These are phyloP conservation scores for Dionaea muscipula DNA, from an alignment of 179 eudicot genomes.

Conservation along the genomic window DNA sequence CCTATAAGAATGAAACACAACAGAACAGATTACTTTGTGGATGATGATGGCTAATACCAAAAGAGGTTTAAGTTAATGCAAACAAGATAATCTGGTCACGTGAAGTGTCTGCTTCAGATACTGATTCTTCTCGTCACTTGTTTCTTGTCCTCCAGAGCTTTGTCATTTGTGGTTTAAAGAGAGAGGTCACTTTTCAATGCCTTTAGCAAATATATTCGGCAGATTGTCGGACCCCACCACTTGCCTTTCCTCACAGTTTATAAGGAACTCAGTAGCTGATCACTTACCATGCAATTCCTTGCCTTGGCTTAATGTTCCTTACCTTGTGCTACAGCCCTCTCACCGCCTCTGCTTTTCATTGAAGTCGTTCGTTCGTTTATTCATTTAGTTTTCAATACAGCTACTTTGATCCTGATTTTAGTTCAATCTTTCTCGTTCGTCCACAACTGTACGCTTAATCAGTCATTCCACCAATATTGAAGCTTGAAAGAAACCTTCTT, in stretches of 20 bases:
- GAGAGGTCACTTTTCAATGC: too few species aligned
- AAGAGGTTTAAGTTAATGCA: constrained; percentile 1
- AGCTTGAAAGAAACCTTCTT: too few species aligned
- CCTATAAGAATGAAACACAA: too few species aligned
- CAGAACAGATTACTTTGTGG: too few species aligned
- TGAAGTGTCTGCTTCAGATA: too few species aligned
- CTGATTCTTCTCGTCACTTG: constrained; percentile 19
- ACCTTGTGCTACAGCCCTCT: constrained; percentile 5
- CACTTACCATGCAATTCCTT: constrained; percentile 23
- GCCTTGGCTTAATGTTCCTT: constrained; percentile 14
- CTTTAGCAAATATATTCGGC: constrained; percentile 35
- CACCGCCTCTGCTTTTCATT: background rate
- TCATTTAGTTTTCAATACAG: background rate
- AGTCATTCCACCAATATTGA: too few species aligned
- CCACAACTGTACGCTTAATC: too few species aligned
- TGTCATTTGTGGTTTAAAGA: too few species aligned
- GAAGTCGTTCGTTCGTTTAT: background rate
- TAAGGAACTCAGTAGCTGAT: constrained; percentile 26
- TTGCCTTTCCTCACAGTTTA: constrained; percentile 31
- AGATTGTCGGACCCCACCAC: constrained; percentile 41
- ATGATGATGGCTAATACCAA: background rate
- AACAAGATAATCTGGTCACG: too few species aligned
- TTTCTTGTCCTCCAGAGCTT: constrained; percentile 16
- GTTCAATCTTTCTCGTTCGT: background rate
- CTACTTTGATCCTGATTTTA: too few species aligned